Percentiles rank a stretch among this genome's conserved stretches.
These are phyloP conservation scores for Eurotiales sp. DNA, from an alignment of 2,329 filamentous ascomycete genomes.

Conservation along the genomic window DNA sequence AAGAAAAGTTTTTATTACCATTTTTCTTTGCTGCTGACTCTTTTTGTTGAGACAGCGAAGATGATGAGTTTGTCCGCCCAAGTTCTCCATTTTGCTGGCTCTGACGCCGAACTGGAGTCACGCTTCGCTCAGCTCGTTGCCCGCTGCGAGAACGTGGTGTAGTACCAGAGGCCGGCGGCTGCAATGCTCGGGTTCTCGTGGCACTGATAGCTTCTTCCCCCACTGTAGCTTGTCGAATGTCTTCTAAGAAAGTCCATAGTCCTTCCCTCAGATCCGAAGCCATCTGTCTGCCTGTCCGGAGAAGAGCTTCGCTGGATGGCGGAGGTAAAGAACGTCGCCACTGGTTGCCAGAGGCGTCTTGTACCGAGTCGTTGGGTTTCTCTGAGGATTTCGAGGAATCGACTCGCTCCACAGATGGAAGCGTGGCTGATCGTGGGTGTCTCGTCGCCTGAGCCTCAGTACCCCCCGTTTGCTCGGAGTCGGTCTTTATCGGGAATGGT, in stretches of 20 bases:
- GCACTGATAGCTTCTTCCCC: slow-evolving; percentile 81
- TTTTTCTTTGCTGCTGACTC: slow-evolving; percentile 28
- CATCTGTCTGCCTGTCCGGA: slow-evolving; percentile 67
- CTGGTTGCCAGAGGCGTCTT: slow-evolving; percentile 34
- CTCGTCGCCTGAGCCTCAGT: slow-evolving; percentile 28
- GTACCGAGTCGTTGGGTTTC: slow-evolving; percentile 21
- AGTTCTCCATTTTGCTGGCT: slow-evolving; percentile 25
- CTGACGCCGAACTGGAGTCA: slow-evolving; percentile 27
- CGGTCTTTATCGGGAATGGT: slow-evolving; percentile 16
- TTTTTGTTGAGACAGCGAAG: slow-evolving; percentile 26
- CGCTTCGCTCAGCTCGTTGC: slow-evolving; percentile 30
- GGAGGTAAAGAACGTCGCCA: slow-evolving; percentile 42
- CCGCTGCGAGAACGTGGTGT: slow-evolving; percentile 19
- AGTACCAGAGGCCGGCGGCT: slow-evolving; percentile 26
- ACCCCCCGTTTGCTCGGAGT: slow-evolving; percentile 18
- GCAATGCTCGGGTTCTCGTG: slow-evolving; percentile 36
- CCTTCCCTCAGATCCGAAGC: slow-evolving; percentile 86
- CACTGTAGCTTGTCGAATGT: slow-evolving; percentile 90
- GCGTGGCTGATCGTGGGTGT: slow-evolving; percentile 37
- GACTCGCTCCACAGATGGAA: slow-evolving; percentile 37
- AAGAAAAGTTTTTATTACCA: slow-evolving; percentile 40
- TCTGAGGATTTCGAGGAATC: slow-evolving; percentile 19
- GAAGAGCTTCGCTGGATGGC: slow-evolving; percentile 49
- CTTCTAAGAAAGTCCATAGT: slow-evolving; percentile 90
- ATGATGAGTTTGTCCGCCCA: slow-evolving; percentile 29